phyloP scores from a whole-genome alignment of 2,329 filamentous ascomycete species.

The Thelonectria discophora region DNA sequence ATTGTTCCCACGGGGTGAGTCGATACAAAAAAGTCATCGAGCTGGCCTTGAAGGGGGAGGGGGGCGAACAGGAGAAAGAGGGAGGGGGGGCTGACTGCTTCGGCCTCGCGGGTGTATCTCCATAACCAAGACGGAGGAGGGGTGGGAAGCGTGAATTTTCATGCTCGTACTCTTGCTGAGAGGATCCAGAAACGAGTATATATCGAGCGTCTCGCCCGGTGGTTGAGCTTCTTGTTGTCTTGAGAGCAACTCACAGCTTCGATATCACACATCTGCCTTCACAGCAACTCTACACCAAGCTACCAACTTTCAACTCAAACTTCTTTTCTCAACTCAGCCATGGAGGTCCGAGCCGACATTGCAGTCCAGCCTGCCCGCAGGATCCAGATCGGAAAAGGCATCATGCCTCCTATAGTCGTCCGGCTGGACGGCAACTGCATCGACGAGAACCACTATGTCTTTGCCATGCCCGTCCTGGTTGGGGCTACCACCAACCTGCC shows the following conservation, averaged over 20 bases:
- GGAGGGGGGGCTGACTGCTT: not conserved
- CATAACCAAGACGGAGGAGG: not conserved
- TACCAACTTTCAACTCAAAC: no score
- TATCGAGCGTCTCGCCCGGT: constrained; percentile 3
- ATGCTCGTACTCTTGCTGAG: not conserved
- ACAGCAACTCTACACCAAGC: constrained; percentile 1
- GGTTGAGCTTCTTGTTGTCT: not conserved
- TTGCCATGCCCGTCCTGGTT: constrained; percentile 41
- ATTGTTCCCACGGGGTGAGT: not conserved
- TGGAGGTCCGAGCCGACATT: constrained; percentile 31
- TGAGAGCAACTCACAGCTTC: constrained; percentile 20
- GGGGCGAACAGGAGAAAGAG: no score
- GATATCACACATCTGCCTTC: not conserved
- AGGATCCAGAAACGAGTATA: constrained; percentile 4
- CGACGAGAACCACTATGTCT: constrained; percentile 32
- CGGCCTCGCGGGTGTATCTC: not conserved
- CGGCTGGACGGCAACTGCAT: constrained; percentile 22
- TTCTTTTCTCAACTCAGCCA: not conserved
- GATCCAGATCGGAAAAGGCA: constrained; percentile 21
- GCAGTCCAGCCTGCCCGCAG: constrained; percentile 39
- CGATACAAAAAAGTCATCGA: not conserved
- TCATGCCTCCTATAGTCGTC: constrained; percentile 40
- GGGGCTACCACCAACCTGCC: constrained; percentile 29
- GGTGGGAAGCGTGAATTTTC: no score
- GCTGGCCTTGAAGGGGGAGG: not conserved